Evolutionary conservation across 148 eudicot genomes (phyloP).

Genomic region (Silene latifolia): DNA sequence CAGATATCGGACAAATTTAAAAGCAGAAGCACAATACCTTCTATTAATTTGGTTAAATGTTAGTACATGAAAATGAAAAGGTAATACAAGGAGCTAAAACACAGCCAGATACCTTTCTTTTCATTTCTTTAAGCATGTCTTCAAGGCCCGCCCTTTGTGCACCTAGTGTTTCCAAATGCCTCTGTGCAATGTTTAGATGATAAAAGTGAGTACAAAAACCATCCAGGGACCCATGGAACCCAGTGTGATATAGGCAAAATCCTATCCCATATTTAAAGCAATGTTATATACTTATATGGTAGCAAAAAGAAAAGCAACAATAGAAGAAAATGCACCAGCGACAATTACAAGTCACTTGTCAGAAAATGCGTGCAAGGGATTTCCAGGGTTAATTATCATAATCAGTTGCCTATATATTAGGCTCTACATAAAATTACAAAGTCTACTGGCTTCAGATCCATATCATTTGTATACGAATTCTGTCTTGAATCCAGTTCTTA

Average conservation of each 20-base stretch:
- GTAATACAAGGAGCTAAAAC: slow-evolving; percentile 4
- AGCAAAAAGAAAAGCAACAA: neutral
- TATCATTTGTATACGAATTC: too few species aligned
- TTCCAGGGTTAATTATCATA: too few species aligned
- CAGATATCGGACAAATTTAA: neutral
- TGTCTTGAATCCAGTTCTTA: too few species aligned
- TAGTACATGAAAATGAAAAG: neutral
- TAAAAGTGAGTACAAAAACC: neutral
- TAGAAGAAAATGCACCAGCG: neutral
- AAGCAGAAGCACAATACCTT: neutral
- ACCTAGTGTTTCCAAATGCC: slow-evolving; percentile 91
- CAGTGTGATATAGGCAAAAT: neutral
- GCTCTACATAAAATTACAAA: too few species aligned
- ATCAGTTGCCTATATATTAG: too few species aligned
- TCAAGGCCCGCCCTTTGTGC: slow-evolving; percentile 96
- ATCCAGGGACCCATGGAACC: neutral
- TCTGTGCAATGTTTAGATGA: slow-evolving; percentile 44
- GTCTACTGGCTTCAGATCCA: too few species aligned
- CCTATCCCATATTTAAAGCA: neutral
- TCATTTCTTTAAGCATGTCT: slow-evolving; percentile 99
- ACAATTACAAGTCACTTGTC: neutral
- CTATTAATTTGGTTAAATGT: too few species aligned
- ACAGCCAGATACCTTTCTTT: slow-evolving; percentile 62
- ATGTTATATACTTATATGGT: neutral
- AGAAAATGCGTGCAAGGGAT: too few species aligned